These are phyloP conservation scores for Fusarium tuaranense DNA, from an alignment of 2,329 filamentous ascomycete species.

Conservation along the genomic window DNA sequence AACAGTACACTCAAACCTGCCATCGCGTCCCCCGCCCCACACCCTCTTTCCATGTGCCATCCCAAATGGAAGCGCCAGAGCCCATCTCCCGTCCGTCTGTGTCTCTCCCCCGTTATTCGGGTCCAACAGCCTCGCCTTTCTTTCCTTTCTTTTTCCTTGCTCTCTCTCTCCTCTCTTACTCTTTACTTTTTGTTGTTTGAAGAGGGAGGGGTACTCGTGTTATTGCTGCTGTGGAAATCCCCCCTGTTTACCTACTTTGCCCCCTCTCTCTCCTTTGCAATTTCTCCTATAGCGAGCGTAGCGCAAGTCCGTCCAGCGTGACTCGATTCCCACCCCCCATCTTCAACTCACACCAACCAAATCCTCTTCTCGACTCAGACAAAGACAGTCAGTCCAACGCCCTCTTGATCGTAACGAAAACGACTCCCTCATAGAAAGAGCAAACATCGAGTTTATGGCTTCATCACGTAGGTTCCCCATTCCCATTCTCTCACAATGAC, in stretches of 20 bases:
- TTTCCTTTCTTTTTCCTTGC: neutral
- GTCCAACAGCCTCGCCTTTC: conserved; percentile 7
- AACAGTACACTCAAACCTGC: conserved; percentile 15
- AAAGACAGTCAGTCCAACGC: neutral
- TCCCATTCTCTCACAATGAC: conserved; percentile 27
- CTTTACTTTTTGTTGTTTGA: conserved; percentile 18
- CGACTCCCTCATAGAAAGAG: neutral
- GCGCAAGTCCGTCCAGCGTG: neutral
- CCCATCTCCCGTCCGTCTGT: conserved; percentile 27
- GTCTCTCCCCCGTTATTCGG: conserved; percentile 19
- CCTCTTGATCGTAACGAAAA: conserved; percentile 9
- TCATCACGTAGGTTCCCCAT: conserved; percentile 29
- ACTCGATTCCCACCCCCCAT: neutral
- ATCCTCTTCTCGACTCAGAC: neutral
- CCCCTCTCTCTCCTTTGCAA: neutral
- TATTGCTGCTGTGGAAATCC: neutral
- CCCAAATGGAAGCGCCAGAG: conserved; percentile 10
- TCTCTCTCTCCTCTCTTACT: conserved; percentile 1
- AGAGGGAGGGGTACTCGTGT: conserved; percentile 7
- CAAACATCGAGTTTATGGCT: conserved; percentile 31
- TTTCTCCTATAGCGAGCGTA: conserved; percentile 4
- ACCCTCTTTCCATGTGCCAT: conserved; percentile 32
- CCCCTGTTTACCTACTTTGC: neutral
- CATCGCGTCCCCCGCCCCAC: conserved; percentile 23
- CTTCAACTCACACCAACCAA: neutral